Base-by-base conservation (phyloP, 1,284 basidiomycete genomes). In the Irpex sp. region DNA sequence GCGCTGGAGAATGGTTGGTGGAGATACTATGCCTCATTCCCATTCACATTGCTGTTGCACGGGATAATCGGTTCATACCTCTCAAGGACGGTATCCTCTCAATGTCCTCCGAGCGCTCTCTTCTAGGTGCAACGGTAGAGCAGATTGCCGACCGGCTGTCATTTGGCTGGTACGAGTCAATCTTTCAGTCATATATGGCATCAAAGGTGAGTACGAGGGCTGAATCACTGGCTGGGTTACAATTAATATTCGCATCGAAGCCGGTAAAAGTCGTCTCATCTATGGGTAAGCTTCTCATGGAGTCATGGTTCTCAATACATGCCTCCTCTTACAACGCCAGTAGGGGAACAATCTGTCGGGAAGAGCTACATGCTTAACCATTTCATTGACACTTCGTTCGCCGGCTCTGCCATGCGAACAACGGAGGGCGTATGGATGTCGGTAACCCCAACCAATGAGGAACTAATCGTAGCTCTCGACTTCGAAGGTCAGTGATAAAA, bases 341-440 rank as follows among this genome's bases (percentile, higher is more conserved):
- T 53, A 77, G 75, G 80, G 3, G 85, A 87, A 68, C 86, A 87
- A 68, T 86, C 84, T 0, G 86, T 88, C 0, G 86, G 86, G 0
- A 88, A 88, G 67, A 85, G 82, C 61, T 88, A 82, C 64, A 76
- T 82, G 0, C 70, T 88, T 9, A 88, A 88, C 54, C 87, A 88
- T 68, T 75, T 88, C 21, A 81, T 78, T 0, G 86, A 88, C 65
- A 85, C 86, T 0, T 87, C 86, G 0, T 89, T 88, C 65, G 84
- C 86, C 33, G 87, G 86, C 0, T 85, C 82, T 4, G 87, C 87
- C 0, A 87, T 88, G 84, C 74, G 86, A 19, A 88, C 85, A 1
- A 88, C 82, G 66, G 87, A 88, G 74, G 86, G 86, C 0, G 84
- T 87, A 1, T 88, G 87, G 87, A 83, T 88, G 80, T 86, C 87